Evolutionary conservation across 2,329 filamentous ascomycete genomes (phyloP).

Genomic region (Lachnellula hyalina): DNA sequence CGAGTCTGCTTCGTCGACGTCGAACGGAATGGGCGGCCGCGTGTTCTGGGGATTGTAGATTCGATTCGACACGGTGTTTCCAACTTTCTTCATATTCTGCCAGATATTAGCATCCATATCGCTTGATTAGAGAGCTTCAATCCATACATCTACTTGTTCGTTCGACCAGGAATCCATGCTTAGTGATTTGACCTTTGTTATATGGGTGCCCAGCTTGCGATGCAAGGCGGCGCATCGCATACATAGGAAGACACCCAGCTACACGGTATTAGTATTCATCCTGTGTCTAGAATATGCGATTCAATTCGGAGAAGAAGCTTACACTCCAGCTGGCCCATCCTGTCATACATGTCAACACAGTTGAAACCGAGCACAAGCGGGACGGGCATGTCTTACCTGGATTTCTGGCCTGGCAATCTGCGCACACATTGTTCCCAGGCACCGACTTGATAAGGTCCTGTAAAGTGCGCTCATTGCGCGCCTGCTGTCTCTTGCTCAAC

Average conservation of each 20-base stretch:
- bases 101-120: constrained; percentile 12
- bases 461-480: constrained; percentile 87
- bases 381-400: constrained; percentile 58
- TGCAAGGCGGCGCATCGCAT: constrained; percentile 96
- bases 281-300: background rate
- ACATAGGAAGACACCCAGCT: constrained; percentile 94
- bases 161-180: constrained; percentile 98
- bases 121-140: background rate
- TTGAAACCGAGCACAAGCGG: background rate
- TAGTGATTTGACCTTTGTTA: constrained; percentile 97
- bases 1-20: constrained; percentile 86
- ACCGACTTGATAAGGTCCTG: constrained; percentile 83
- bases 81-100: constrained; percentile 90
- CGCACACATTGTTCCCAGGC: constrained; percentile 87
- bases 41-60: constrained; percentile 83
- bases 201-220: constrained; percentile 93
- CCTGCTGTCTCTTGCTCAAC: constrained; percentile 93
- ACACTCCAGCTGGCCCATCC: constrained; percentile 35
- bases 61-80: constrained; percentile 81
- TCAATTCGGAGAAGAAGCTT: constrained; percentile 13
- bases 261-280: constrained; percentile 21
- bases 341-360: constrained; percentile 15
- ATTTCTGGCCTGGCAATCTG: constrained; percentile 86
- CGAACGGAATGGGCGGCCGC: constrained; percentile 78
- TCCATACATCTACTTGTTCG: constrained; percentile 87